These are phyloP conservation scores for Corymbia citriodora DNA, from an alignment of 441 rosid species.

Conservation along the genomic window DNA sequence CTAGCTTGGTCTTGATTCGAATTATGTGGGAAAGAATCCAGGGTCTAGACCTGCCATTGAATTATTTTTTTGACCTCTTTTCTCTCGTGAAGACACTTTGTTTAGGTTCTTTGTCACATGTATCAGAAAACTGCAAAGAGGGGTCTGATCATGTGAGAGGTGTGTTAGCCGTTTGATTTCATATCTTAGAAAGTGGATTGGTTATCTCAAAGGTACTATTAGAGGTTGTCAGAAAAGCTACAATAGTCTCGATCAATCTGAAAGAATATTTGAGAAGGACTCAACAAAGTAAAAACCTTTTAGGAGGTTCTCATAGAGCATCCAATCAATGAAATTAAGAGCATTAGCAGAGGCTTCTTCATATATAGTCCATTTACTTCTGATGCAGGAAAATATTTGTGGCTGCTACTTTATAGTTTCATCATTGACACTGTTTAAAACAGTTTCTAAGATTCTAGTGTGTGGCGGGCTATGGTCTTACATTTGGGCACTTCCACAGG, in stretches of 20 bases:
- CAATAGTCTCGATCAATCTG: background rate
- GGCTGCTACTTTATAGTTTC: background rate
- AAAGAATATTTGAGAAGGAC: background rate
- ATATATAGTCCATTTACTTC: background rate
- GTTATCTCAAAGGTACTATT: background rate
- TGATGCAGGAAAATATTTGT: background rate
- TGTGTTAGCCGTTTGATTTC: background rate
- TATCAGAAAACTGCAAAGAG: too few species aligned
- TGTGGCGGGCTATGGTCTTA: too few species aligned
- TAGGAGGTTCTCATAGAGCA: background rate
- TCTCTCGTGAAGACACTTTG: too few species aligned
- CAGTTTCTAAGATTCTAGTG: background rate
- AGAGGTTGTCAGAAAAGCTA: background rate
- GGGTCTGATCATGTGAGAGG: background rate
- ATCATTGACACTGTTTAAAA: background rate
- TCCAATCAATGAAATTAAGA: background rate
- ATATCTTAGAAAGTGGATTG: background rate
- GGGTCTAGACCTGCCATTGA: too few species aligned
- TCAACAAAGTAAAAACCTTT: background rate
- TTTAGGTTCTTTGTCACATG: too few species aligned
- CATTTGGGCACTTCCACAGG: conserved; percentile 23
- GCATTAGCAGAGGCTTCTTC: background rate
- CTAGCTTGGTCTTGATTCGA: too few species aligned
- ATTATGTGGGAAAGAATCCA: too few species aligned
- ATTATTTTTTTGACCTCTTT: too few species aligned